These are phyloP conservation scores for Knoxia roxburghii DNA, from an alignment of 257 asterid species.

Conservation along the genomic window DNA sequence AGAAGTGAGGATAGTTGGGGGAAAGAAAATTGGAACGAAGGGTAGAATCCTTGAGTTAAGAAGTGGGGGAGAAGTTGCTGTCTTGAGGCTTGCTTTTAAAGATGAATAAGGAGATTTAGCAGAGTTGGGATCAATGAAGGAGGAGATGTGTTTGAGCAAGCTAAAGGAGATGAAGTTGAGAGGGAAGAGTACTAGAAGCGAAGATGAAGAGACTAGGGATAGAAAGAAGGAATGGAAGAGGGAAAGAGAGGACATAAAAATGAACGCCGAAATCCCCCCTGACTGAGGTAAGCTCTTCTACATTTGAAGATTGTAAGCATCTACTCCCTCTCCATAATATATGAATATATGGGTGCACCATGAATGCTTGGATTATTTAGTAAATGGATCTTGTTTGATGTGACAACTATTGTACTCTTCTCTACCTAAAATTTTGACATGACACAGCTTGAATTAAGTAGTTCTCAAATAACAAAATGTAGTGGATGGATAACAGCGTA, in stretches of 20 bases:
- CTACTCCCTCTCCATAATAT: slow-evolving; percentile 11
- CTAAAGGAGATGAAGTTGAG: slow-evolving; percentile 36
- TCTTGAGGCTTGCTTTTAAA: slow-evolving; percentile 44
- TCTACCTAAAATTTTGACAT: background rate
- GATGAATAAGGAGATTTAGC: slow-evolving; percentile 53
- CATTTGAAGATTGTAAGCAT: slow-evolving; percentile 52
- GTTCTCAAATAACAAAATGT: too few species aligned
- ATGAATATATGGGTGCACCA: background rate
- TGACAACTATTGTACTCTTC: background rate
- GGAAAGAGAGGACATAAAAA: slow-evolving; percentile 15
- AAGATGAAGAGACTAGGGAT: slow-evolving; percentile 7
- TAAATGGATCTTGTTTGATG: background rate
- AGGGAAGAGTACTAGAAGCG: slow-evolving; percentile 25
- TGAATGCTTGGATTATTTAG: background rate
- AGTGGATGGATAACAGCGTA: too few species aligned
- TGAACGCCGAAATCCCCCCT: slow-evolving; percentile 80
- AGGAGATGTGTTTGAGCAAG: slow-evolving; percentile 57
- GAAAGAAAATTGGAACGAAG: slow-evolving; percentile 59
- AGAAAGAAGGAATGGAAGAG: slow-evolving; percentile 7
- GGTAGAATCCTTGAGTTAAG: slow-evolving; percentile 55
- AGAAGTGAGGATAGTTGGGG: slow-evolving; percentile 59
- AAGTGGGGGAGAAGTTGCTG: slow-evolving; percentile 37
- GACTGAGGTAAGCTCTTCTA: slow-evolving; percentile 44
- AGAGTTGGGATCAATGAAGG: slow-evolving; percentile 62
- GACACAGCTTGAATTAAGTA: too few species aligned